A percentile compares a stretch with the other conserved stretches of the same genome.
phyloP scores from a whole-genome alignment of 2,329 filamentous ascomycete genomes.

The Hypomyces perniciosus region DNA sequence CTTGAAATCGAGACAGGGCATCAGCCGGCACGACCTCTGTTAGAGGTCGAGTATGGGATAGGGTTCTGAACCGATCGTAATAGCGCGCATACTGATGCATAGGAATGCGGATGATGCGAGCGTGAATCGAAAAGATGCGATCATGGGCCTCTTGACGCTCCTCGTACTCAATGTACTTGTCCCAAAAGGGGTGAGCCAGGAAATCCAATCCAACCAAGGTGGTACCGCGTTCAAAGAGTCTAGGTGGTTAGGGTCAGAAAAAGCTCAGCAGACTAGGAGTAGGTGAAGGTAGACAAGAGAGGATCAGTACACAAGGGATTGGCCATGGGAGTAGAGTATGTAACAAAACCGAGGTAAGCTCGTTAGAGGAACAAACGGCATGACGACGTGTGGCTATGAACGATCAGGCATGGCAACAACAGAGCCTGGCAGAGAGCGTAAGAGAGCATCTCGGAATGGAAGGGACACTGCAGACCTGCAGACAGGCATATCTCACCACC shows the following conservation, averaged over 20 bases:
- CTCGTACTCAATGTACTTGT: constrained; percentile 97
- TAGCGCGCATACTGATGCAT: constrained; percentile 96
- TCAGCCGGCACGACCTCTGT: constrained; percentile 66
- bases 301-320: constrained; percentile 53
- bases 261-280: constrained; percentile 21
- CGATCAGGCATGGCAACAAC: constrained; percentile 37
- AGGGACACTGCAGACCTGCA: constrained; percentile 42
- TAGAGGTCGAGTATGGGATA: constrained; percentile 68
- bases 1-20: constrained; percentile 59
- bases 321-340: constrained; percentile 34
- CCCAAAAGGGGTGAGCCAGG: constrained; percentile 93
- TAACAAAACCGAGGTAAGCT: constrained; percentile 42
- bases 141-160: constrained; percentile 80
- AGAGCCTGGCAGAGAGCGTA: constrained; percentile 60
- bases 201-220: constrained; percentile 86
- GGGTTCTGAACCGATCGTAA: constrained; percentile 79
- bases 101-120: constrained; percentile 78
- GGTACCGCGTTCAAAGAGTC: constrained; percentile 87
- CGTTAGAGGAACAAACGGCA: constrained; percentile 29
- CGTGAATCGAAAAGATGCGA: constrained; percentile 77
- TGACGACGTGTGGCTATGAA: constrained; percentile 36
- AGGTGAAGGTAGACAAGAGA: constrained; percentile 33
- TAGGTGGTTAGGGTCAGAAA: constrained; percentile 38
- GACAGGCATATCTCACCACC: constrained; percentile 65
- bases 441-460: constrained; percentile 55